Conservation (phyloP, 2,329 filamentous ascomycete genomes). For the Cadophora malorum region DNA sequence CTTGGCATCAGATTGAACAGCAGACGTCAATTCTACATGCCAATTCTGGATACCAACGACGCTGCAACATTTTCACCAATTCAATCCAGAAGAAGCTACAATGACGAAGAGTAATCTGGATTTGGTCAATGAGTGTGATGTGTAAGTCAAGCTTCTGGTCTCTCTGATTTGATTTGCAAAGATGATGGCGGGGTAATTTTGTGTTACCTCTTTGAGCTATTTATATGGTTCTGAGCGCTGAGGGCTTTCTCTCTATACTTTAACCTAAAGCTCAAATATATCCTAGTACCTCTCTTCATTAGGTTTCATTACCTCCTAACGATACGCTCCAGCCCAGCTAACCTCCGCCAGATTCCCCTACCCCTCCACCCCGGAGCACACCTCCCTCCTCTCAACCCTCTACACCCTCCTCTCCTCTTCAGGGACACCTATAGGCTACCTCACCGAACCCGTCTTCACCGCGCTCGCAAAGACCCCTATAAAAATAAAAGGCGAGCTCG, state of each 20-base stretch:
- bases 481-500: constrained; percentile 62
- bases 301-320: not conserved
- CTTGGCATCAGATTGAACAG: not conserved
- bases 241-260: too few species aligned
- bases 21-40: not conserved
- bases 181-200: constrained; percentile 25
- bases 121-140: constrained; percentile 60
- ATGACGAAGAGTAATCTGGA: constrained; percentile 53
- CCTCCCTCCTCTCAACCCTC: constrained; percentile 63
- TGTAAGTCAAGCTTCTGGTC: constrained; percentile 50
- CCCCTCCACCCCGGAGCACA: constrained; percentile 58
- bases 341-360: constrained; percentile 74
- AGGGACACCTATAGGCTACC: constrained; percentile 69
- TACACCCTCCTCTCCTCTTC: constrained; percentile 70
- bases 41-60: constrained; percentile 10
- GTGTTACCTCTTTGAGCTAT: not conserved
- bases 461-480: constrained; percentile 56
- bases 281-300: not conserved
- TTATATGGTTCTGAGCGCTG: not conserved
- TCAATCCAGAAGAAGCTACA: not conserved
- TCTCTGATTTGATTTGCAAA: not conserved
- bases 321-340: constrained; percentile 6
- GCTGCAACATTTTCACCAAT: not conserved
- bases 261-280: not conserved
- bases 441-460: constrained; percentile 58